These are phyloP conservation scores for Suillus americanus DNA, from an alignment of 768 basidiomycete species.

Conservation along the genomic window DNA sequence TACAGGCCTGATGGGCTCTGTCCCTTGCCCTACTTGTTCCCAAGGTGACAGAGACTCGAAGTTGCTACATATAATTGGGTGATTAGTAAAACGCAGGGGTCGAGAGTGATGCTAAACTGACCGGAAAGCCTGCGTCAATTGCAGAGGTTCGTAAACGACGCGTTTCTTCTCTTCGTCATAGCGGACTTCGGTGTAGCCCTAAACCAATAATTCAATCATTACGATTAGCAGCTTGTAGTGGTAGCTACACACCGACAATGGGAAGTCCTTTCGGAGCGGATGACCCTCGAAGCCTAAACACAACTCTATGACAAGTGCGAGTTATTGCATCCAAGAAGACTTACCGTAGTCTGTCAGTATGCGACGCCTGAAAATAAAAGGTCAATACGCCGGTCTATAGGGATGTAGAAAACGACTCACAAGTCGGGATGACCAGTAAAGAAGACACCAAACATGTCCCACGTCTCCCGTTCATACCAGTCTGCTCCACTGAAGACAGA, in stretches of 20 bases:
- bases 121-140: constrained; percentile 98
- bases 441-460: constrained; percentile 98
- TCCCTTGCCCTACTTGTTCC: constrained; percentile 87
- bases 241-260: constrained; percentile 70
- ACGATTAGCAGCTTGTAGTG: neutral
- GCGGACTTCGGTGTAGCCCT: constrained; percentile 99
- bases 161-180: constrained; percentile 98
- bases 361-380: constrained; percentile 62
- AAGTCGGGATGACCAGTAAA: constrained; percentile 96
- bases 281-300: constrained; percentile 89
- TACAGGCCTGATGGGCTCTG: constrained; percentile 56
- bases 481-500: constrained; percentile 88
- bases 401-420: constrained; percentile 45
- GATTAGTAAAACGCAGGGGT: constrained; percentile 4
- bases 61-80: constrained; percentile 53
- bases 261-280: constrained; percentile 97
- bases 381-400: neutral
- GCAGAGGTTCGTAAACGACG: constrained; percentile 95
- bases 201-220: constrained; percentile 3
- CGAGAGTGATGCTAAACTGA: constrained; percentile 32
- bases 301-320: constrained; percentile 1
- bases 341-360: constrained; percentile 97
- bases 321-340: constrained; percentile 8
- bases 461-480: constrained; percentile 98
- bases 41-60: constrained; percentile 92